Evolutionary conservation across 2,329 filamentous ascomycete species (phyloP).

Genomic region (Aspergillus sp.): DNA sequence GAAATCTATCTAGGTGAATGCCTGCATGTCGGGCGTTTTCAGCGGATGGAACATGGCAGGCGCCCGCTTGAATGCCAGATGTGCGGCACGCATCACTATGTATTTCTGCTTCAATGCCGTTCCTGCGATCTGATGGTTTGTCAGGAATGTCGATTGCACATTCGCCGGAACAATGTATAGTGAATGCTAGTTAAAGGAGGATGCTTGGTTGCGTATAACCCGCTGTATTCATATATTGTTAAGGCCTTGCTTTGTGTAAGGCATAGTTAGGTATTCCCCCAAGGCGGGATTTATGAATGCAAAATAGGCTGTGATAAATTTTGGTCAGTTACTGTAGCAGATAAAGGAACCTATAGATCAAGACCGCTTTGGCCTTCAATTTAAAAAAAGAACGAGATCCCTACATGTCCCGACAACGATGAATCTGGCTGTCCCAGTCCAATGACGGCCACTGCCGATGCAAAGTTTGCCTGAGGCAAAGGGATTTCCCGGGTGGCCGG

Average conservation of each 20-base stretch:
- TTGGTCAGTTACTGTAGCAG: background rate
- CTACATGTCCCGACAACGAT: constrained; percentile 5
- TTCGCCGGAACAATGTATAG: too few relatives aligned
- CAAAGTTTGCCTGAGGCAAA: constrained; percentile 16
- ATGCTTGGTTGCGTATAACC: background rate
- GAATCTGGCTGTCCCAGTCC: background rate
- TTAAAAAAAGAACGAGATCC: constrained; percentile 2
- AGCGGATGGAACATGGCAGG: background rate
- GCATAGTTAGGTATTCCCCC: too few relatives aligned
- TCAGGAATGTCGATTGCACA: background rate
- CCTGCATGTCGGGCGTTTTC: background rate
- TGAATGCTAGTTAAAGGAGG: background rate
- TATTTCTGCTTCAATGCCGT: background rate
- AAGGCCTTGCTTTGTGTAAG: too few relatives aligned
- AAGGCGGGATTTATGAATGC: background rate
- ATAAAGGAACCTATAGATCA: background rate
- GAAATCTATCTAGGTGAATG: background rate
- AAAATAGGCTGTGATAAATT: background rate
- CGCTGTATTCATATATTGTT: background rate
- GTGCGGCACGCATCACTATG: background rate
- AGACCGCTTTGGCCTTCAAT: background rate
- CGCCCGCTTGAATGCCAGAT: background rate
- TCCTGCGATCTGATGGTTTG: background rate
- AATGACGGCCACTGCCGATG: background rate
- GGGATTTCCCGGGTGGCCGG: constrained; percentile 15